Percentiles rank a stretch among this genome's conserved stretches.
phyloP scores from a whole-genome alignment of 345 rosid species.

The Eucalyptus polyanthemos region DNA sequence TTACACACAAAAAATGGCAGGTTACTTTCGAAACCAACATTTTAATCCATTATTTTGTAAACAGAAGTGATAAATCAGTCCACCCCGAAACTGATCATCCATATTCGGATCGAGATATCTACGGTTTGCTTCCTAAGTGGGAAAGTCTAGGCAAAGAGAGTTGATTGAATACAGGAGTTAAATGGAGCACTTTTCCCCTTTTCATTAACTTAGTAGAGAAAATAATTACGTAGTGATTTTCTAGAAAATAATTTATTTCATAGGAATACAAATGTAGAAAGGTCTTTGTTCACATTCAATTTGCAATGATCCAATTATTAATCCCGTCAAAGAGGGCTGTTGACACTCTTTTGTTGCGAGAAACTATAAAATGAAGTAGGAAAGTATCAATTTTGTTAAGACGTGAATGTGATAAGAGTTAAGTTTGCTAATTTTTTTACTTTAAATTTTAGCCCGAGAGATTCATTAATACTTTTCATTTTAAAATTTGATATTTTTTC shows the following conservation, averaged over 20 bases:
- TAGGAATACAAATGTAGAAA: background rate
- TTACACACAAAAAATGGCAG: background rate
- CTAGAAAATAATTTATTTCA: background rate
- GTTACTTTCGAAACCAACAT: background rate
- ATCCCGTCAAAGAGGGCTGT: background rate
- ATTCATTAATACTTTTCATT: background rate
- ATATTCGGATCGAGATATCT: background rate
- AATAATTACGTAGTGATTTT: accelerated
- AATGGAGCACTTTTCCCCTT: background rate
- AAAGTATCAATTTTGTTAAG: background rate
- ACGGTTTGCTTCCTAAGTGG: background rate
- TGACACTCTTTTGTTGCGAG: background rate
- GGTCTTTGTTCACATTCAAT: background rate
- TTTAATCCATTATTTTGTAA: background rate
- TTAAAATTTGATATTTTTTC: background rate
- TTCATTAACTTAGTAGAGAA: background rate
- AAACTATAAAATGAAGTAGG: background rate
- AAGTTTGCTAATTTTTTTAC: background rate
- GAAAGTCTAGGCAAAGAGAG: background rate
- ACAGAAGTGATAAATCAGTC: accelerated
- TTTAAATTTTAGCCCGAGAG: background rate
- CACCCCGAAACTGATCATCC: accelerated
- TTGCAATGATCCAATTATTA: background rate
- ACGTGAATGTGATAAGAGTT: background rate
- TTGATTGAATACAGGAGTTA: background rate